A percentile compares a stretch with the other conserved stretches of the same genome.
Conservation (phyloP, 495 filamentous ascomycete genomes). For the Aspergillus leporis region DNA sequence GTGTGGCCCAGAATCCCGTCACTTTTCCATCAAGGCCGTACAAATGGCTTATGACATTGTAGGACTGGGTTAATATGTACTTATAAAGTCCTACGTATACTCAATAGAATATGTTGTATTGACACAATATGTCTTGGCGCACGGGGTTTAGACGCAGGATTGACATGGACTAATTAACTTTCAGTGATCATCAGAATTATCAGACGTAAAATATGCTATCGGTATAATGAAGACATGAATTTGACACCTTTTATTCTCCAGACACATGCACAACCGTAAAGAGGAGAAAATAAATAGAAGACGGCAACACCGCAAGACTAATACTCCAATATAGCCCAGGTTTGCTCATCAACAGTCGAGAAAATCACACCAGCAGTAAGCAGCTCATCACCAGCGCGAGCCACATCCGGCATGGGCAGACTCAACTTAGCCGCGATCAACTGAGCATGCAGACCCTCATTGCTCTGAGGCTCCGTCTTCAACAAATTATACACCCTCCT, state of each 20-base stretch:
- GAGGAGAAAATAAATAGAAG: constrained; percentile 2
- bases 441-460: constrained; percentile 79
- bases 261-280: constrained; percentile 3
- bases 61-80: background rate
- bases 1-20: background rate
- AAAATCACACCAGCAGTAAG: constrained; percentile 72
- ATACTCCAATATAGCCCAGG: constrained; percentile 71
- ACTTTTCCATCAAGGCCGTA: background rate
- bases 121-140: background rate
- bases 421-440: constrained; percentile 64
- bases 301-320: constrained; percentile 24
- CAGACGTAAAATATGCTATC: background rate
- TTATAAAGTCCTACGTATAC: background rate
- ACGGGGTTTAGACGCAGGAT: background rate
- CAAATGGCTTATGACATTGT: background rate
- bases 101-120: background rate
- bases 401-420: constrained; percentile 66
- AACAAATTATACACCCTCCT: constrained; percentile 69
- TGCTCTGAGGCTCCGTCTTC: constrained; percentile 60
- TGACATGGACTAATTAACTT: background rate
- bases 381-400: constrained; percentile 76
- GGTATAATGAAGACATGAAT: background rate
- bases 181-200: background rate
- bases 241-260: background rate
- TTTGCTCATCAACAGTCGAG: constrained; percentile 85